Evolutionary conservation across 2,329 filamentous ascomycete species (phyloP), one percentile per base, ranked within the genome.

Genomic region (Fusarium cyanostomum): DNA sequence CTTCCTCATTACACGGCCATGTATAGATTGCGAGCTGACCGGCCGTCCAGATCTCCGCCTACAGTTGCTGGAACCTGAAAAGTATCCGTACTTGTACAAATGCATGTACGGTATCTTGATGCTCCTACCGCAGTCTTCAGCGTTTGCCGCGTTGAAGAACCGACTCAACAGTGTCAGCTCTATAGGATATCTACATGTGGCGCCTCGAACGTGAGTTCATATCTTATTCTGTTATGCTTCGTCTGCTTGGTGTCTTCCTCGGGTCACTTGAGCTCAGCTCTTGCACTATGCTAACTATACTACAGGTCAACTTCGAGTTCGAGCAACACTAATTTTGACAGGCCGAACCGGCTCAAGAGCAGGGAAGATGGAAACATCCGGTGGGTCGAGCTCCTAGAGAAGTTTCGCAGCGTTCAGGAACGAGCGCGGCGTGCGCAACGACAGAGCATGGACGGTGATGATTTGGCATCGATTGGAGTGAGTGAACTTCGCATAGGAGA

Each of bases 121-220:
- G 95, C 89, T 99, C 15, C 85, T 99, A n/a, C 95, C 95, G 0
- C 95, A 99, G 78, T 98, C 94, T 13, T 96, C 93, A 26, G 96
- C 95, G 8, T 99, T 99, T 78, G 95, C 94, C 26, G 94, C 95
- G 3, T 82, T 99, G 55, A 98, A 97, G 75, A 99, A 99, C 74
- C 89, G 95, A 37, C 84, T 99, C 46, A 98, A 98, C 77, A 97
- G 92, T 77, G 95, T 99, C 67, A 96, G 92, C 80, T 94, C 95
- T 49, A 98, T 99, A 74, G 95, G 94, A 38, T 96, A 97, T 76
- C 81, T 99, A 61, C 94, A 98, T 74, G 90, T 91, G 67, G 89
- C 89, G 62, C 91, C 84, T 50, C 80, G 92, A 84, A 84, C 86
- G 92, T 95, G 89, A 63, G 56, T 67, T 52, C 24, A n/a, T 13